These are phyloP conservation scores for Fusarium napiforme DNA, from an alignment of 2,329 filamentous ascomycete genomes.

Conservation along the genomic window DNA sequence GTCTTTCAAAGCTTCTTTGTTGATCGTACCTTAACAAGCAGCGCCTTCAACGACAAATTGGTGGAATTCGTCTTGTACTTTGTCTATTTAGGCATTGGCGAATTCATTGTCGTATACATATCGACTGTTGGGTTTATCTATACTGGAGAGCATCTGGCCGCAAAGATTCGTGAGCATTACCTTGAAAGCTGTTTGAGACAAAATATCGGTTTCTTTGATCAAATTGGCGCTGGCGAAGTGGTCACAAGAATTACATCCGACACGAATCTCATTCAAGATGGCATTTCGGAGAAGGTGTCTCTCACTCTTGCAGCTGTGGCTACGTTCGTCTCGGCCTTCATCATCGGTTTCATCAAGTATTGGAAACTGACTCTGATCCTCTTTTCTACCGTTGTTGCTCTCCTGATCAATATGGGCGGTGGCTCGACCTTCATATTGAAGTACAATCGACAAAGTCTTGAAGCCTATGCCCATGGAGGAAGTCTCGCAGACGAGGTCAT, in stretches of 20 bases:
- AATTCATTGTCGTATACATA: slow-evolving; percentile 80
- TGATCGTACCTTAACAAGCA: slow-evolving; percentile 54
- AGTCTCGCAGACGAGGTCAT: slow-evolving; percentile 94
- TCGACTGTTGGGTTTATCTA: slow-evolving; percentile 92
- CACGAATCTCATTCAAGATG: slow-evolving; percentile 92
- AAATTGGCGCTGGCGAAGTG: slow-evolving; percentile 90
- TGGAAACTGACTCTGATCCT: slow-evolving; percentile 95
- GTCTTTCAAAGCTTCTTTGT: slow-evolving; percentile 74
- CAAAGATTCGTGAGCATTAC: slow-evolving; percentile 84
- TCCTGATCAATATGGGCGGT: slow-evolving; percentile 80
- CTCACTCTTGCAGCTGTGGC: slow-evolving; percentile 80
- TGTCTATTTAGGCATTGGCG: slow-evolving; percentile 83
- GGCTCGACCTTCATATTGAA: slow-evolving; percentile 81
- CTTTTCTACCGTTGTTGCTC: slow-evolving; percentile 80
- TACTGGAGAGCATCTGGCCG: slow-evolving; percentile 80
- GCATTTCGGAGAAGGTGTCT: slow-evolving; percentile 89
- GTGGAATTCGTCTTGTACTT: slow-evolving; percentile 80
- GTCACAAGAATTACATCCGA: slow-evolving; percentile 95
- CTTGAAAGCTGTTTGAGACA: slow-evolving; percentile 85
- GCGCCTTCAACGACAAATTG: slow-evolving; percentile 70
- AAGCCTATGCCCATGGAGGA: slow-evolving; percentile 85
- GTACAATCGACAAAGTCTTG: slow-evolving; percentile 80
- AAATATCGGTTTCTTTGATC: slow-evolving; percentile 94
- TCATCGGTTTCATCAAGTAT: slow-evolving; percentile 90
- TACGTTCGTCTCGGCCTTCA: slow-evolving; percentile 87